A percentile compares a stretch with the other conserved stretches of the same genome.
Evolutionary conservation across 805 yeast species (phyloP).

Genomic region (Crinitomyces ghanaensis): DNA sequence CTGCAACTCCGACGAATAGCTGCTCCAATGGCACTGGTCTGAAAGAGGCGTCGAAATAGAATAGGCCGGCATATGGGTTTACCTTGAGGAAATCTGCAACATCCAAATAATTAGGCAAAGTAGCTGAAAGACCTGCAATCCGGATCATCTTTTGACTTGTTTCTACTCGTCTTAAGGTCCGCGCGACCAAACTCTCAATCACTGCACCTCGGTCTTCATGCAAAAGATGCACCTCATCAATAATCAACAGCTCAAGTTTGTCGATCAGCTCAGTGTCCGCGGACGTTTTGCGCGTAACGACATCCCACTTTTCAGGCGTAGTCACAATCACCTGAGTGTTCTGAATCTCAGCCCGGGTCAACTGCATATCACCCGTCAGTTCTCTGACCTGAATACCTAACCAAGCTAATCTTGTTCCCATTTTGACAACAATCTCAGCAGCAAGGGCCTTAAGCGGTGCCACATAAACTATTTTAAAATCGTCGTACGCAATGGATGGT

Average conservation of each 20-base stretch:
- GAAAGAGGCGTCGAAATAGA: constrained; percentile 85
- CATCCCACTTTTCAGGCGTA: constrained; percentile 97
- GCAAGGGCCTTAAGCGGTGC: constrained; percentile 93
- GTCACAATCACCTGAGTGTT: constrained; percentile 84
- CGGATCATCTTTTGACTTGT: constrained; percentile 87
- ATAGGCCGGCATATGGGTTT: constrained; percentile 82
- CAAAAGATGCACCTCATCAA: constrained; percentile 91
- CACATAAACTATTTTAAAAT: constrained; percentile 82
- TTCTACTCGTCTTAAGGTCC: constrained; percentile 92
- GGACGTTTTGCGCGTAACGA: constrained; percentile 83
- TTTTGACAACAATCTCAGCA: constrained; percentile 91
- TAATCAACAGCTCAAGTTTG: constrained; percentile 74
- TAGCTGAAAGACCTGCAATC: constrained; percentile 89
- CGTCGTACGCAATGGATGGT: constrained; percentile 72
- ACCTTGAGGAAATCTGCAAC: constrained; percentile 90
- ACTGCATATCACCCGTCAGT: constrained; percentile 91
- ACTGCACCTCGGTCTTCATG: constrained; percentile 99
- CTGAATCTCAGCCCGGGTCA: constrained; percentile 66
- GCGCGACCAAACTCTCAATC: constrained; percentile 86
- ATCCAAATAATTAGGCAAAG: constrained; percentile 81
- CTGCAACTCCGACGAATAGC: constrained; percentile 74
- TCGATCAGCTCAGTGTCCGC: constrained; percentile 81
- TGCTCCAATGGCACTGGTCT: constrained; percentile 92
- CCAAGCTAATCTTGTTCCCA: constrained; percentile 66
- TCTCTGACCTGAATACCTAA: constrained; percentile 79